These are phyloP conservation scores for Colletotrichum sp. DNA, from an alignment of 2,329 filamentous ascomycete species.

Conservation along the genomic window DNA sequence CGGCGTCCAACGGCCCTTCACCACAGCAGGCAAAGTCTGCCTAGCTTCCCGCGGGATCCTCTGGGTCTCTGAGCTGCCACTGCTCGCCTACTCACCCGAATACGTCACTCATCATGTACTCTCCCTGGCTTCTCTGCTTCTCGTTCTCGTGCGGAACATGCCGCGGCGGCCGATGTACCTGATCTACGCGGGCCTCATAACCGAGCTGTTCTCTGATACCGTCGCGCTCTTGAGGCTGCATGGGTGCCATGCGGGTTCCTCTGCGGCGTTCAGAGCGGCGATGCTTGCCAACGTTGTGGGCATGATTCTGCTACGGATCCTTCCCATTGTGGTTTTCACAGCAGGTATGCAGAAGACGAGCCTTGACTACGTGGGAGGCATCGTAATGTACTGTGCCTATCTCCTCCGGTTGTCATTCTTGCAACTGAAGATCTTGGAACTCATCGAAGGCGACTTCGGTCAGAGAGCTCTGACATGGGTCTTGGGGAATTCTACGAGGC, in stretches of 20 bases:
- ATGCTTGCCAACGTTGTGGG: neutral
- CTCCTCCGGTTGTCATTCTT: neutral
- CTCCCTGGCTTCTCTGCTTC: neutral
- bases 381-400: neutral
- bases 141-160: neutral
- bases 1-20: neutral
- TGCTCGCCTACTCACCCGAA: conserved; percentile 11
- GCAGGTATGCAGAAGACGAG: neutral
- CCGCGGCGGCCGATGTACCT: conserved; percentile 3
- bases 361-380: neutral
- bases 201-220: conserved; percentile 14
- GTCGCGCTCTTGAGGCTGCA: conserved; percentile 4
- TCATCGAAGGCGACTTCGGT: neutral
- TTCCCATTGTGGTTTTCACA: neutral
- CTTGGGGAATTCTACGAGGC: neutral
- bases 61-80: conserved; percentile 20
- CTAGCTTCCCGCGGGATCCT: conserved; percentile 8
- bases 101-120: conserved; percentile 19
- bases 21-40: conserved; percentile 8
- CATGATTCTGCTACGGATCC: neutral
- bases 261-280: neutral
- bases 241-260: neutral
- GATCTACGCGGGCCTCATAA: conserved; percentile 14
- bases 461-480: neutral
- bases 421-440: neutral